These are phyloP conservation scores for Erythrobasidium hasegawianum DNA, from an alignment of 1,284 basidiomycete species.

Conservation along the genomic window DNA sequence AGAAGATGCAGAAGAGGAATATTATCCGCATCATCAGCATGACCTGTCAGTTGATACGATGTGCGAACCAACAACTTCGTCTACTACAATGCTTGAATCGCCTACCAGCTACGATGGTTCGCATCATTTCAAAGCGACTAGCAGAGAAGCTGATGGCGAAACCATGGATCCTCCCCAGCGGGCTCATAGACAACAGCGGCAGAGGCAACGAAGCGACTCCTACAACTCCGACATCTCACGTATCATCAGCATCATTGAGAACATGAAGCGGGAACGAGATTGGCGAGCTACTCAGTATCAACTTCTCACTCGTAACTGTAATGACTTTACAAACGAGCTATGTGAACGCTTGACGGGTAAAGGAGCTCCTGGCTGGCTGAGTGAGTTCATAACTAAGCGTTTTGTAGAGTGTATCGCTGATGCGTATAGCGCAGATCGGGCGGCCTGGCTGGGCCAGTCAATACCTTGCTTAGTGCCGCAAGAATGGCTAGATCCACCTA, in stretches of 20 bases:
- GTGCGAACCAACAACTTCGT: too few relatives aligned
- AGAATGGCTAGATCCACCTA: slow-evolving; percentile 33
- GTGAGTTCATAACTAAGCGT: too few relatives aligned
- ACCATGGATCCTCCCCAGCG: too few relatives aligned
- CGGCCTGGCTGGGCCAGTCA: slow-evolving; percentile 33
- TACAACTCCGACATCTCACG: not conserved
- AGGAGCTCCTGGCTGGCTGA: slow-evolving; percentile 43
- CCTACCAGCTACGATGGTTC: too few relatives aligned
- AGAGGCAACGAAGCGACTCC: too few relatives aligned
- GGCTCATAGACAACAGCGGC: too few relatives aligned
- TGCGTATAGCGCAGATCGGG: slow-evolving; percentile 35
- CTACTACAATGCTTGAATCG: too few relatives aligned
- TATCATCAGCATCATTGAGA: slow-evolving; percentile 35
- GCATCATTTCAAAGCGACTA: too few relatives aligned
- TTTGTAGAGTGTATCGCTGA: too few relatives aligned
- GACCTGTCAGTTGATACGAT: not conserved
- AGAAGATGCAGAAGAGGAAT: slow-evolving; percentile 1
- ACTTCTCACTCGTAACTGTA: slow-evolving; percentile 44
- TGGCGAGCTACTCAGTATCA: slow-evolving; percentile 42
- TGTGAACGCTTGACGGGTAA: slow-evolving; percentile 42
- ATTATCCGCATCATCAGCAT: not conserved
- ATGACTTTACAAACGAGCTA: slow-evolving; percentile 46
- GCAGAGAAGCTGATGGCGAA: too few relatives aligned
- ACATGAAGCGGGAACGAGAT: slow-evolving; percentile 36
- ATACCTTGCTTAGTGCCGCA: slow-evolving; percentile 31